These are phyloP conservation scores for Kodamaea lidongshanica DNA, from an alignment of 805 yeast species.

Conservation along the genomic window DNA sequence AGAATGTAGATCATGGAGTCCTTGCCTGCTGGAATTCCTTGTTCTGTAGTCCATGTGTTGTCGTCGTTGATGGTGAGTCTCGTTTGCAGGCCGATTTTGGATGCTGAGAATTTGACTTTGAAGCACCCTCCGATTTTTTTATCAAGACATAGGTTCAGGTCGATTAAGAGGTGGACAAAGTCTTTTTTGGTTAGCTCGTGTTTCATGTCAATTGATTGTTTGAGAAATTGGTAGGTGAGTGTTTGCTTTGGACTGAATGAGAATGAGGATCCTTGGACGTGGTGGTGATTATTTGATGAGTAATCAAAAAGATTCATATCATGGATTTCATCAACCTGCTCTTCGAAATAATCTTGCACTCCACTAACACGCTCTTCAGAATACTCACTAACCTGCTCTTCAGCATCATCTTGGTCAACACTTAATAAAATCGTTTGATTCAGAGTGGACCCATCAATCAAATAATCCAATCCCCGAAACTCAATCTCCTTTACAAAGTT, in stretches of 20 bases:
- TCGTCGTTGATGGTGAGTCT: constrained; percentile 49
- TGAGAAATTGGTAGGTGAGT: constrained; percentile 58
- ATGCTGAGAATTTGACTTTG: constrained; percentile 30
- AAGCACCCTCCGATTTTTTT: constrained; percentile 56
- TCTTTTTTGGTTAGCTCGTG: constrained; percentile 3
- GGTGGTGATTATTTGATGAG: no score
- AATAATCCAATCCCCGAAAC: constrained; percentile 47
- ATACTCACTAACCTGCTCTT: constrained; percentile 14
- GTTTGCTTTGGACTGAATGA: constrained; percentile 31
- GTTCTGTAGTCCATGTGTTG: constrained; percentile 34
- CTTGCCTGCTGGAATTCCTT: constrained; percentile 50
- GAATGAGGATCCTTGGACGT: not conserved
- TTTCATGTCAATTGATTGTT: constrained; percentile 34
- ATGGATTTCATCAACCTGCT: not conserved
- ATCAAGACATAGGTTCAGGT: constrained; percentile 52
- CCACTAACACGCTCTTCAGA: not conserved
- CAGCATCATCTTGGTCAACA: constrained; percentile 28
- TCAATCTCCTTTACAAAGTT: constrained; percentile 65
- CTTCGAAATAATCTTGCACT: not conserved
- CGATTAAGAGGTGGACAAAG: constrained; percentile 30
- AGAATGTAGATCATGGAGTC: constrained; percentile 57
- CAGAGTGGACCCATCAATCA: constrained; percentile 48
- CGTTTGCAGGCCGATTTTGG: constrained; percentile 7
- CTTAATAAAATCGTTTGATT: constrained; percentile 61
- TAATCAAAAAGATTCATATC: no score